Evolutionary conservation across 2,329 filamentous ascomycete species (phyloP), one percentile per base, ranked within the genome.

Genomic region (Scolecobasidium constrictum): DNA sequence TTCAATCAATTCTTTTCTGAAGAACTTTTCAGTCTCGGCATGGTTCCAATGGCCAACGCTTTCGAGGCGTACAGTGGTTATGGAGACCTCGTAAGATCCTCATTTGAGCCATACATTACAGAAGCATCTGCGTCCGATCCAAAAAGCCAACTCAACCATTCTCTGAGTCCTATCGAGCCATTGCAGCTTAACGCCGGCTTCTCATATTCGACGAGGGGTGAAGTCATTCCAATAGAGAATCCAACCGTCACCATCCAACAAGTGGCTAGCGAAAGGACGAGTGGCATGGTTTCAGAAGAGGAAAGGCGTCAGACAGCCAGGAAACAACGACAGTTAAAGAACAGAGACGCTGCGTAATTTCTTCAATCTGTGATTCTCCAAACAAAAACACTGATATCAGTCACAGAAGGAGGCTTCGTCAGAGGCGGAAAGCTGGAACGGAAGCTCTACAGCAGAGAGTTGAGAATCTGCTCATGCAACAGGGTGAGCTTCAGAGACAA

Each of bases 401-500:
- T 38, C 26, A 45, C 26, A 45, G 43, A 45, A 38, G 38, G 23
- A n/a, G 42, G 43, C 42, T 9, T 45, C 26, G 26, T 21, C 17
- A 45, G 43, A 45, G 38, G 43, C 42, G 42, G 38, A 34, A 45
- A 45, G 43, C 43, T 42, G 7, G 42, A 42, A 16, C 42, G 28
- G 43, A 45, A 45, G 43, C 34, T 42, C 43, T 45, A 28, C 19
- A 45, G 23, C 19, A 45, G 38, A 45, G 38, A 36, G 43, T 45
- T 45, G 19, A 45, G 42, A 15, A 16, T 31, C 38, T 45, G 19
- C 43, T 45, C 21, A 45, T 42, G 42, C 26, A 19, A 45, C 4
- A 45, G 43, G 42, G 38, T 45, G 19, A 45, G 43, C 43, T 45
- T 42, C 9, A 42, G 43, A 45, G 38, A 17, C 26, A 45, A 45